Percentiles rank a stretch among this genome's conserved stretches.
Conservation (phyloP, 1,284 basidiomycete genomes). For the Gymnopus androsaceus region DNA sequence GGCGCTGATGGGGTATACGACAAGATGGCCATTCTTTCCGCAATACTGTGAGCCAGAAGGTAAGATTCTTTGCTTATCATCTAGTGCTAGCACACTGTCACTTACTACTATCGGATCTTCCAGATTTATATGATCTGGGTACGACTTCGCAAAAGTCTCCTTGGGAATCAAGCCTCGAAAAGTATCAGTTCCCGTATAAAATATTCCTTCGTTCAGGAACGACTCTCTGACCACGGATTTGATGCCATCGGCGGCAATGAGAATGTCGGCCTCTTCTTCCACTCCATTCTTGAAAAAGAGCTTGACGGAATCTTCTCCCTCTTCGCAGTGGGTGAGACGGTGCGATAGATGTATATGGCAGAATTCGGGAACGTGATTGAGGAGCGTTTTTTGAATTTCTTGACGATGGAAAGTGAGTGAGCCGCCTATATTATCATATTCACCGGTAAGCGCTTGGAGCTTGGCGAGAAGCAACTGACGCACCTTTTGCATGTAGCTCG, state of each 20-base stretch:
- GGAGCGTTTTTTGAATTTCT: slow-evolving; percentile 43
- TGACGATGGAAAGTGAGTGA: slow-evolving; percentile 44
- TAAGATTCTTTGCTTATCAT: neutral
- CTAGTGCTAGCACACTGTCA: neutral
- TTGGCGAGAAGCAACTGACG: neutral
- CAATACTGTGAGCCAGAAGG: slow-evolving; percentile 2
- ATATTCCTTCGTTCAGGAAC: slow-evolving; percentile 6
- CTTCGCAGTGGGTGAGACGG: slow-evolving; percentile 40
- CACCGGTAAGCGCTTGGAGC: too few relatives aligned
- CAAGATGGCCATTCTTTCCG: slow-evolving; percentile 34
- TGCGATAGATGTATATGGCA: slow-evolving; percentile 36
- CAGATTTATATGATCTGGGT: neutral
- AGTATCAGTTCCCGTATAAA: slow-evolving; percentile 6
- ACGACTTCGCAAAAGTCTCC: neutral
- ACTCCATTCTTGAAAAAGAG: slow-evolving; percentile 47
- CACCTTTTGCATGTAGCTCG: slow-evolving; percentile 3
- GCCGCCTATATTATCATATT: slow-evolving; percentile 38
- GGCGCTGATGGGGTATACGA: slow-evolving; percentile 45
- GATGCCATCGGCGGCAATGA: slow-evolving; percentile 53
- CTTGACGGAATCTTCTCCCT: slow-evolving; percentile 31
- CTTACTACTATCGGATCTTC: slow-evolving; percentile 3
- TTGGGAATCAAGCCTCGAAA: slow-evolving; percentile 10
- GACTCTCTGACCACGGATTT: slow-evolving; percentile 21
- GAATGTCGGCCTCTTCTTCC: slow-evolving; percentile 43
- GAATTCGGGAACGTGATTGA: slow-evolving; percentile 34